Evolutionary conservation across 148 eudicot species (phyloP).

Genomic region (Diospyros lotus): DNA sequence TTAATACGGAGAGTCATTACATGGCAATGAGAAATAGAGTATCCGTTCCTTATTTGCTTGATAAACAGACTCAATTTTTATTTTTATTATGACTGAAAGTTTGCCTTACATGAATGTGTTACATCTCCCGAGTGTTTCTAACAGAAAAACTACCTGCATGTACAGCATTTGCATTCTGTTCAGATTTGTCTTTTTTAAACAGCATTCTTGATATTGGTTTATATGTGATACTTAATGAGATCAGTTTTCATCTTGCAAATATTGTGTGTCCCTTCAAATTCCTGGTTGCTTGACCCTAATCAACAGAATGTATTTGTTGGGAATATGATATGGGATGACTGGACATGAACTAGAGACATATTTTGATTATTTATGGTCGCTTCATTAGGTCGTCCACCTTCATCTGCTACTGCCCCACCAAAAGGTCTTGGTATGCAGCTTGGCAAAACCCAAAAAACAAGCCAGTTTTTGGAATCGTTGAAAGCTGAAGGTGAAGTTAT

Average conservation of each 20-base stretch:
- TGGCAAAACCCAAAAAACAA: slow-evolving; percentile 70
- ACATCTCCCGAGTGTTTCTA: neutral
- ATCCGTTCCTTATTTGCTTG: neutral
- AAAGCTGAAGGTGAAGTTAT: slow-evolving; percentile 97
- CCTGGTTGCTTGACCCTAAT: neutral
- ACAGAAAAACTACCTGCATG: neutral
- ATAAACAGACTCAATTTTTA: neutral
- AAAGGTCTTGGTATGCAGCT: slow-evolving; percentile 91
- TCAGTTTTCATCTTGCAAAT: neutral
- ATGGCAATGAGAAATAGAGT: neutral
- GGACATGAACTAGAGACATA: neutral
- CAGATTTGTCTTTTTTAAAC: neutral
- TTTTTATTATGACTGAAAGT: neutral
- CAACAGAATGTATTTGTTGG: neutral
- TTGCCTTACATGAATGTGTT: neutral
- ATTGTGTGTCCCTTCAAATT: neutral
- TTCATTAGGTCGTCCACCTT: slow-evolving; percentile 65
- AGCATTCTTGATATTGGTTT: neutral
- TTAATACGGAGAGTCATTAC: neutral
- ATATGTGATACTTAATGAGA: neutral
- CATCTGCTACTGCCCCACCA: slow-evolving; percentile 83
- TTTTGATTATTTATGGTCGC: slow-evolving; percentile 20
- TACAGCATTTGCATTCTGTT: neutral
- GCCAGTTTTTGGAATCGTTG: slow-evolving; percentile 84
- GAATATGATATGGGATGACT: neutral